Percentiles rank a stretch among this genome's conserved stretches.
phyloP scores from a whole-genome alignment of 305 asterid genomes.

The Fraxinus baroniana region DNA sequence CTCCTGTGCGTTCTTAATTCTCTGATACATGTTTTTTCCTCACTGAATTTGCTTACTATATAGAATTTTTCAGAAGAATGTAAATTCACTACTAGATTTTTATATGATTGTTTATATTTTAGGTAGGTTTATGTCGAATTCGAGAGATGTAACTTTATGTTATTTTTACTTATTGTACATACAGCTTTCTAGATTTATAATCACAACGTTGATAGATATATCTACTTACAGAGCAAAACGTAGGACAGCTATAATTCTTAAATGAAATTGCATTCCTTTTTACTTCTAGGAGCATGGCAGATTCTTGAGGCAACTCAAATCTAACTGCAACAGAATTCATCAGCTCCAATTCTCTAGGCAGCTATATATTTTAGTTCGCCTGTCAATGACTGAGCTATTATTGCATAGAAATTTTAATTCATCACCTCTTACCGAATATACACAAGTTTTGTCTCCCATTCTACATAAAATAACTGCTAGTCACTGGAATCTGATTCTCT shows the following conservation, averaged over 20 bases:
- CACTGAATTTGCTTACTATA: not conserved
- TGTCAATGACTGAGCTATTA: not conserved
- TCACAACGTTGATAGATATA: slow-evolving; percentile 1
- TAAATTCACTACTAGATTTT: not conserved
- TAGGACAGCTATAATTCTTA: not conserved
- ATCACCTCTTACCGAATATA: not conserved
- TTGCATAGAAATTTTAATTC: not conserved
- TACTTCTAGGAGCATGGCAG: not conserved
- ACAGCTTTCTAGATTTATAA: slow-evolving; percentile 6
- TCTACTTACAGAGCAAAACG: slow-evolving; percentile 2
- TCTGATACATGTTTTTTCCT: not conserved
- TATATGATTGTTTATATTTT: not conserved
- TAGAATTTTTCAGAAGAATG: slow-evolving; percentile 12
- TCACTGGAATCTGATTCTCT: not conserved
- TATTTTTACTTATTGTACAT: not conserved
- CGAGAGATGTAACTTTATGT: slow-evolving; percentile 12
- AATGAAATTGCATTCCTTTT: not conserved
- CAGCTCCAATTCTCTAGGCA: not conserved
- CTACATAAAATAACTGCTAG: not conserved
- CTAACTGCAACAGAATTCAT: not conserved
- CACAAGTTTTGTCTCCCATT: not conserved
- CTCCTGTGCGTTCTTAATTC: slow-evolving; percentile 54
- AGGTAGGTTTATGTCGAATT: slow-evolving; percentile 13
- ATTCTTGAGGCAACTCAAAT: slow-evolving; percentile 6
- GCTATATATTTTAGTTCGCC: not conserved